Evolutionary conservation across 1,139 yeast species (phyloP).

Genomic region (Sugiyamaella paludigena): DNA sequence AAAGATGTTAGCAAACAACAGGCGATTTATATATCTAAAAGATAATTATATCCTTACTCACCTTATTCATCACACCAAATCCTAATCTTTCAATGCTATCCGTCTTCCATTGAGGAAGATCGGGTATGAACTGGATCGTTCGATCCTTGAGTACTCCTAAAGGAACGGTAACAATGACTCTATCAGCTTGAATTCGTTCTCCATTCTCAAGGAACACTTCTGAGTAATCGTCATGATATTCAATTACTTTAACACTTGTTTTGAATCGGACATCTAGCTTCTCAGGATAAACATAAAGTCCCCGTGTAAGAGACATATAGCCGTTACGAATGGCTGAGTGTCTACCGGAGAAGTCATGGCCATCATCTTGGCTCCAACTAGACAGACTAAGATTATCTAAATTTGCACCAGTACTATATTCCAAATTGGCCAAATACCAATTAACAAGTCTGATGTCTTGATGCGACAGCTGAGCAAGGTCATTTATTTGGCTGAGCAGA

Average conservation of each 20-base stretch:
- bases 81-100: conserved; percentile 43
- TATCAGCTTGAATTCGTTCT: conserved; percentile 41
- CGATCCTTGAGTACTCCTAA: conserved; percentile 43
- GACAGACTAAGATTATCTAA: conserved; percentile 39
- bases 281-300: conserved; percentile 41
- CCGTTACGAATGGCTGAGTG: conserved; percentile 42
- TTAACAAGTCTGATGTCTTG: conserved; percentile 39
- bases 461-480: conserved; percentile 36
- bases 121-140: conserved; percentile 43
- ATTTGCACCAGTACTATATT: conserved; percentile 40
- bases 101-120: conserved; percentile 43
- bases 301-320: conserved; percentile 39
- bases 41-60: conserved; percentile 14
- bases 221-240: conserved; percentile 36
- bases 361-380: conserved; percentile 46
- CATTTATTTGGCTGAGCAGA: conserved; percentile 35
- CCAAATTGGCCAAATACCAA: conserved; percentile 46
- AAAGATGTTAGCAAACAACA: conserved; percentile 12
- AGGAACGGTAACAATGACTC: conserved; percentile 43
- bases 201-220: conserved; percentile 42
- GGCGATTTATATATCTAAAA: neutral
- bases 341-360: conserved; percentile 42
- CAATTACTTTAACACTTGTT: conserved; percentile 41
- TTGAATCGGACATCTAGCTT: conserved; percentile 43
- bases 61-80: conserved; percentile 43